phyloP scores from a whole-genome alignment of 441 rosid genomes.

The Erodium texanum region DNA sequence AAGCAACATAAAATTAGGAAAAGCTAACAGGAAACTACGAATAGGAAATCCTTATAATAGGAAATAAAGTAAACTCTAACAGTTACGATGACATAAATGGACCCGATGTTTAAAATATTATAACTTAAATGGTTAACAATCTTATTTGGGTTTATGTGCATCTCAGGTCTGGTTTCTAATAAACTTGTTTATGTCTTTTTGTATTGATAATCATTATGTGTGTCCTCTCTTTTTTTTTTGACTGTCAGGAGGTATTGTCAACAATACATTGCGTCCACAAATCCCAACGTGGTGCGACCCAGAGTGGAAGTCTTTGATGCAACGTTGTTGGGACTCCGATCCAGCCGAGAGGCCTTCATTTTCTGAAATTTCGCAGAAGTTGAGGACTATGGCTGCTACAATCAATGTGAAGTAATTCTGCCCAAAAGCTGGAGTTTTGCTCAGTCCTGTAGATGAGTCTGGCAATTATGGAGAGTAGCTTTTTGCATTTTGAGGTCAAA shows the following conservation, averaged over 20 bases:
- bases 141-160: no score
- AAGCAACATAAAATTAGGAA: no score
- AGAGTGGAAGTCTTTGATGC: constrained; percentile 91
- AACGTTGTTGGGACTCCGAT: constrained; percentile 79
- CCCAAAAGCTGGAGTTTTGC: no score
- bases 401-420: background rate
- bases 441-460: no score
- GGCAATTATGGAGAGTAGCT: background rate
- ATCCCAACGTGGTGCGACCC: constrained; percentile 98
- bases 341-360: constrained; percentile 75
- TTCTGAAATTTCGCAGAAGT: background rate
- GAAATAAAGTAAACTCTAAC: no score
- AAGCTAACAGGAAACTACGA: no score
- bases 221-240: constrained; percentile 4
- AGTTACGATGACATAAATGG: no score
- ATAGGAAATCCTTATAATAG: no score
- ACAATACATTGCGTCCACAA: constrained; percentile 78
- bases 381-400: background rate
- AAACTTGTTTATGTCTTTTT: background rate
- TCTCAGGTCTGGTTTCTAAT: no score
- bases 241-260: constrained; percentile 85
- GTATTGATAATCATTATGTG: background rate
- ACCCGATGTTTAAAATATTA: background rate
- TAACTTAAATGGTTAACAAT: no score
- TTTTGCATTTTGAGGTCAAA: no score